Evolutionary conservation across 768 basidiomycete species (phyloP), one percentile per base, ranked within the genome.

Genomic region (Cystobasidium tubakii): DNA sequence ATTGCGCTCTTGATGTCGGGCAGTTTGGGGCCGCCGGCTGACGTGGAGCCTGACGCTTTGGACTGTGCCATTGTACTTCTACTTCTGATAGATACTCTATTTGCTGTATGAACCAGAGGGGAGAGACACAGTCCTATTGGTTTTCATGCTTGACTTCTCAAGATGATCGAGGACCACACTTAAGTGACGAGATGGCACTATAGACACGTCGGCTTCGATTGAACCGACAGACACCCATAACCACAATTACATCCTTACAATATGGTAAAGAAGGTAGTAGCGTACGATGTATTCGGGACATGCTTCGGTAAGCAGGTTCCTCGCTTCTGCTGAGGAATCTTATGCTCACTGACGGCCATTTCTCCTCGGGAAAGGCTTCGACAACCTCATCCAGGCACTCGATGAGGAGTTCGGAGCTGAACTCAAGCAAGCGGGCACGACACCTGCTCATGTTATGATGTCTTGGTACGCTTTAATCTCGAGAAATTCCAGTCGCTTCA

Each of bases 341-440:
- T 55, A n/a, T n/a, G n/a, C 53, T 7, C 7, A 17, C 42, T 42
- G 42, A 42, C 42, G 42, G 42, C 9, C 17, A 42, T 7, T 31
- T 39, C 23, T 17, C 13, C 29, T 23, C 34, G 54, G 23, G n/a
- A n/a, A 54, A 71, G 69, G 69, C 50, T 71, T 71, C 55, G 43
- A 36, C 29, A 74, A 74, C 29, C 23, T 74, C 17, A 74, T 74
- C 7, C 43, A 65, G 13, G 66, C 36, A 1, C 46, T 66, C 43
- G 73, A 74, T 29, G 42, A 44, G 21, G 50, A 66, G 29, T 74
- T 66, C 33, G 73, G 73, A 27, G 34, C 36, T 23, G 62, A 66
- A 31, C 6, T 74, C 44, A 74, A 74, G 66, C 39, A 74, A 74
- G 73, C 73, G 15, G 73, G 73, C 23, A 74, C 66, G 12, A 66